A percentile compares a stretch with the other conserved stretches of the same genome.
Evolutionary conservation across 2,329 filamentous ascomycete genomes (phyloP).

Genomic region (Cercospora berteroae): DNA sequence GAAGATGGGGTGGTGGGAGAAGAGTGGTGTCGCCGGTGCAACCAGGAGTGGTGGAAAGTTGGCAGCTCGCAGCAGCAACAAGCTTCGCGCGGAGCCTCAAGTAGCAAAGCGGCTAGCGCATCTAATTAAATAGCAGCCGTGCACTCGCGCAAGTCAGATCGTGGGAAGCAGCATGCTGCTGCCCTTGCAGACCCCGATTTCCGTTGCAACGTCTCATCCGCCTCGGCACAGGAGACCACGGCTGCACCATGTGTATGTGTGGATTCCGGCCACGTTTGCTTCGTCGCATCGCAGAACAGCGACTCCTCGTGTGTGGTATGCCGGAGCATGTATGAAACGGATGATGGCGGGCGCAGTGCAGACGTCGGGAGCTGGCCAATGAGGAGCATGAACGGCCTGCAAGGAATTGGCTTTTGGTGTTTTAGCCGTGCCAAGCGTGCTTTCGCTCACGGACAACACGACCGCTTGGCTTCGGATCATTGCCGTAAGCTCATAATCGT

Average conservation of each 20-base stretch:
- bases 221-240: neutral
- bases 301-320: neutral
- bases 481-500: neutral
- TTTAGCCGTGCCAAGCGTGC: neutral
- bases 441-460: neutral
- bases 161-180: neutral
- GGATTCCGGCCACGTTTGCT: neutral
- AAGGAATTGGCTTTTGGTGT: neutral
- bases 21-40: conserved; percentile 5
- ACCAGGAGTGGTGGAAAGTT: conserved; percentile 8
- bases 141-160: conserved; percentile 1
- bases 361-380: neutral
- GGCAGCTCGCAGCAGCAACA: conserved; percentile 9
- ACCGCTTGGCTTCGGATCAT: neutral
- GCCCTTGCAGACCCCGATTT: neutral
- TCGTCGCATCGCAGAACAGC: neutral
- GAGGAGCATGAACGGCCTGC: neutral
- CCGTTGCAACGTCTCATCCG: neutral
- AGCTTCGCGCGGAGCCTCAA: conserved; percentile 9
- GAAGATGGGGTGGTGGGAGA: neutral
- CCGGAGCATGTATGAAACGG: neutral
- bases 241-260: neutral
- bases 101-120: conserved; percentile 3
- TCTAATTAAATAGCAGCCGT: conserved; percentile 1
- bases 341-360: neutral